Percentiles rank a stretch among this genome's conserved stretches.
Conservation (phyloP, 164 flowering plant genomes). For the Echeveria elegans region DNA sequence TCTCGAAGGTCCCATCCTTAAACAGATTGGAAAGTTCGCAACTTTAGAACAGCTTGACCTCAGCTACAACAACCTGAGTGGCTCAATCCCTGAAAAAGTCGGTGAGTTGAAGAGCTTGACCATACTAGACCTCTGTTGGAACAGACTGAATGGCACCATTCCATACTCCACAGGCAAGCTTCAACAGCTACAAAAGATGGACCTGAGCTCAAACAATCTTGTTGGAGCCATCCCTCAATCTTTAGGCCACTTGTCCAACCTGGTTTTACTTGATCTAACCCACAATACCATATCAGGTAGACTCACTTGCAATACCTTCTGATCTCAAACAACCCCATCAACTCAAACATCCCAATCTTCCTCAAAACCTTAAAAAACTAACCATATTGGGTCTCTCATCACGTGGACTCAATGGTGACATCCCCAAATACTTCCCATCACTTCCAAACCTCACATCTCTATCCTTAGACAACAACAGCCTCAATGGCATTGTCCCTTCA, state of each 20-base stretch:
- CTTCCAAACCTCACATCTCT: conserved; percentile 30
- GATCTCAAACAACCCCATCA: conserved; percentile 30
- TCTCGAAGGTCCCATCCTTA: conserved; percentile 33
- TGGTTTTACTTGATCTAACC: conserved; percentile 40
- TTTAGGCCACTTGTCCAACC: conserved; percentile 26
- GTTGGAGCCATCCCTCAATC: conserved; percentile 29
- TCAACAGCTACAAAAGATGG: conserved; percentile 32
- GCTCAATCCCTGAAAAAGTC: conserved; percentile 33
- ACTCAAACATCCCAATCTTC: conserved; percentile 26
- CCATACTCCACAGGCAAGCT: conserved; percentile 34
- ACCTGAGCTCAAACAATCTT: conserved; percentile 33
- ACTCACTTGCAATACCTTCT: conserved; percentile 30
- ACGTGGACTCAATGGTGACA: background rate
- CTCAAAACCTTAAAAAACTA: conserved; percentile 24
- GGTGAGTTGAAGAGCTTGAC: conserved; percentile 30
- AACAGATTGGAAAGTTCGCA: conserved; percentile 21
- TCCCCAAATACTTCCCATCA: conserved; percentile 11
- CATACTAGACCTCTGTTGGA: conserved; percentile 41
- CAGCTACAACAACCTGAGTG: conserved; percentile 37
- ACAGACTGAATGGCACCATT: conserved; percentile 23
- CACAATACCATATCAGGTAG: conserved; percentile 31
- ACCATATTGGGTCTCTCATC: conserved; percentile 33
- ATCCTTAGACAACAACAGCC: conserved; percentile 23
- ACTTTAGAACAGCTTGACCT: conserved; percentile 40
- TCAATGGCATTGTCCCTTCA: background rate